Conservation (phyloP, 805 yeast genomes). For the Komagataella populi region DNA sequence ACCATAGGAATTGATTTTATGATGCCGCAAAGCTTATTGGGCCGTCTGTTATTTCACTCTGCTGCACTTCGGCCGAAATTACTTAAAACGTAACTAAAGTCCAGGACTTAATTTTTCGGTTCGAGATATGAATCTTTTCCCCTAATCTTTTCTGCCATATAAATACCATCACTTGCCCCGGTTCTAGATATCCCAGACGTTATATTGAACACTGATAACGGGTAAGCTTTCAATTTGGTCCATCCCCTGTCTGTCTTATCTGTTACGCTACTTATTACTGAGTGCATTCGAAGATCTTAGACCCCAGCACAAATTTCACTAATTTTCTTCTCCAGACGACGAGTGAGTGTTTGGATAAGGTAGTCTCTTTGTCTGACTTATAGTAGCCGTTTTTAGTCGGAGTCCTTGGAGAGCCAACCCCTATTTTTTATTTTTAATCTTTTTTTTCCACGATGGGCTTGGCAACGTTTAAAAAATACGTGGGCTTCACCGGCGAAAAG, state of each 20-base stretch:
- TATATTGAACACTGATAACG: not conserved
- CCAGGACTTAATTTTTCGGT: not conserved
- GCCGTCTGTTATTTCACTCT: no score
- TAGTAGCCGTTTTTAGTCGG: no score
- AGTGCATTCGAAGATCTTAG: not conserved
- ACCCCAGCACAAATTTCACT: not conserved
- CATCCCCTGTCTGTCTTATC: no score
- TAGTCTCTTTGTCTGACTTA: no score
- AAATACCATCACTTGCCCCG: not conserved
- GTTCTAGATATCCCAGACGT: not conserved
- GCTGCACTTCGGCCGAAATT: no score
- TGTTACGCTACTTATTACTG: not conserved
- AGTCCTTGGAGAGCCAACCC: no score
- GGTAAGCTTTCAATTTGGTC: not conserved
- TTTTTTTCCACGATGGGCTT: not conserved
- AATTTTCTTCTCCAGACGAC: no score
- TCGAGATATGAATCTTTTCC: not conserved
- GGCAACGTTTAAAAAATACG: not conserved
- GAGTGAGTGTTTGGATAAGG: no score
- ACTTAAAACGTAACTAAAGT: no score
- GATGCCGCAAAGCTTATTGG: no score
- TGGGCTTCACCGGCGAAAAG: not conserved
- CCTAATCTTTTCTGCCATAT: not conserved
- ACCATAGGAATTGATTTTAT: no score
- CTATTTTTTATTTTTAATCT: no score